Percentiles rank a stretch among this genome's conserved stretches.
These are phyloP conservation scores for Dendrobium officinale DNA, from an alignment of 106 monocot genomes.

Conservation along the genomic window DNA sequence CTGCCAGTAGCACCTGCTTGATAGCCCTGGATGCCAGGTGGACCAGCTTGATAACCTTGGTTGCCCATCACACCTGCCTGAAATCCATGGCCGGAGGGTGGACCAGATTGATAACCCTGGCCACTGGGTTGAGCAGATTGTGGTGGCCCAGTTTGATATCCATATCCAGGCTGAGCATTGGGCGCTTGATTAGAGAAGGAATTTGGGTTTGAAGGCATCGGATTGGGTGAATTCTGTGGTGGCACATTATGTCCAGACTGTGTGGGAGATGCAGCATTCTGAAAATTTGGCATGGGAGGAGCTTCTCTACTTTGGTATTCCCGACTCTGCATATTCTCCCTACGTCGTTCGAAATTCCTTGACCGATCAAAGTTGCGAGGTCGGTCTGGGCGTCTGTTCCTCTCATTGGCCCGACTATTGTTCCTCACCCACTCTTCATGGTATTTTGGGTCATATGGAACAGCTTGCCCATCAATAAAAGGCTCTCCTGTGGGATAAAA, in stretches of 20 bases:
- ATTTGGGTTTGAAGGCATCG: neutral
- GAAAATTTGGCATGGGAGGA: slow-evolving; percentile 12
- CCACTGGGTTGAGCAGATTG: slow-evolving; percentile 6
- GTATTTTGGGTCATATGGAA: slow-evolving; percentile 89
- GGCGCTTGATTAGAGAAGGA: neutral
- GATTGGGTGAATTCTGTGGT: neutral
- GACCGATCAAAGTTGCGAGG: slow-evolving; percentile 85
- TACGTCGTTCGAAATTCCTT: slow-evolving; percentile 76
- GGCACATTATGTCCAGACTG: neutral
- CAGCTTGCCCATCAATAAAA: slow-evolving; percentile 87
- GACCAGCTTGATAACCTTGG: neutral
- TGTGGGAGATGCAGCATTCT: slow-evolving; percentile 9
- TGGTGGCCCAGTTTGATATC: slow-evolving; percentile 10
- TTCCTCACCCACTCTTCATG: slow-evolving; percentile 81
- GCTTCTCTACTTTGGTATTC: slow-evolving; percentile 33
- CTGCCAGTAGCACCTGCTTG: slow-evolving; percentile 9
- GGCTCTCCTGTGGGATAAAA: slow-evolving; percentile 56
- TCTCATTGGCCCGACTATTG: slow-evolving; percentile 71
- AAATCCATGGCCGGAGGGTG: slow-evolving; percentile 11
- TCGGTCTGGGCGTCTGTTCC: slow-evolving; percentile 78
- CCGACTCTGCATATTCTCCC: slow-evolving; percentile 66
- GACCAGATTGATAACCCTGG: slow-evolving; percentile 3
- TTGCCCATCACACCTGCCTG: slow-evolving; percentile 6
- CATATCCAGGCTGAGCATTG: slow-evolving; percentile 2
- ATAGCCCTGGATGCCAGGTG: slow-evolving; percentile 12